These are phyloP conservation scores for Euphorbia schlechtendalii DNA, from an alignment of 441 rosid genomes.

Conservation along the genomic window DNA sequence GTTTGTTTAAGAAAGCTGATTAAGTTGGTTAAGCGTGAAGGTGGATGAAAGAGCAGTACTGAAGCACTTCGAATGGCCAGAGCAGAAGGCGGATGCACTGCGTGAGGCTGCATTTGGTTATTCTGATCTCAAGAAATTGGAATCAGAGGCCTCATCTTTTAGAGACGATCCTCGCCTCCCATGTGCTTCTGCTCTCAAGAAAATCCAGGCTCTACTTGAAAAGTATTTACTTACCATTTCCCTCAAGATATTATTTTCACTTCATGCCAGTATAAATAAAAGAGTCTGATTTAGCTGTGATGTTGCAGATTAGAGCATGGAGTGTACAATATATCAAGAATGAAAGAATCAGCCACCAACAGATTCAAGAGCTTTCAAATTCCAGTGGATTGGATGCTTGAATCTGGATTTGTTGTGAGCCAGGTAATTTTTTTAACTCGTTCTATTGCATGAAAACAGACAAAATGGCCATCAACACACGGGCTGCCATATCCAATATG, in stretches of 20 bases:
- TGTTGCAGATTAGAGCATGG: constrained; percentile 72
- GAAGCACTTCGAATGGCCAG: constrained; percentile 95
- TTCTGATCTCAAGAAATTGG: constrained; percentile 75
- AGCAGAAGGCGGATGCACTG: constrained; percentile 81
- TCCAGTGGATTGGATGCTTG: constrained; percentile 92
- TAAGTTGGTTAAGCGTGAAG: constrained; percentile 19
- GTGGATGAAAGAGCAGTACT: constrained; percentile 95
- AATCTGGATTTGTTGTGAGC: constrained; percentile 66
- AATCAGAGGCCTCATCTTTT: constrained; percentile 64
- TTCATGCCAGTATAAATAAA: background rate
- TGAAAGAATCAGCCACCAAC: constrained; percentile 76
- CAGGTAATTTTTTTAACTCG: constrained; percentile 42
- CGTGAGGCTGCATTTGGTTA: constrained; percentile 94
- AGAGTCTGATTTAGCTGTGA: background rate
- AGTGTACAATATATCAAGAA: constrained; percentile 78
- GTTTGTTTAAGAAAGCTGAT: background rate
- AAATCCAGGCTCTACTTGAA: constrained; percentile 84
- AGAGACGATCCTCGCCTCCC: constrained; percentile 57
- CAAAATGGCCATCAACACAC: background rate
- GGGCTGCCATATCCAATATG: background rate
- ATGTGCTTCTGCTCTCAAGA: constrained; percentile 65
- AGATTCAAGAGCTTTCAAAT: constrained; percentile 60
- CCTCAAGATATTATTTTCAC: background rate
- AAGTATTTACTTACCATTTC: constrained; percentile 34
- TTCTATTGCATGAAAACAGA: background rate